These are phyloP conservation scores for Pseudopithomyces maydicus DNA, from an alignment of 2,329 filamentous ascomycete genomes.

Conservation along the genomic window DNA sequence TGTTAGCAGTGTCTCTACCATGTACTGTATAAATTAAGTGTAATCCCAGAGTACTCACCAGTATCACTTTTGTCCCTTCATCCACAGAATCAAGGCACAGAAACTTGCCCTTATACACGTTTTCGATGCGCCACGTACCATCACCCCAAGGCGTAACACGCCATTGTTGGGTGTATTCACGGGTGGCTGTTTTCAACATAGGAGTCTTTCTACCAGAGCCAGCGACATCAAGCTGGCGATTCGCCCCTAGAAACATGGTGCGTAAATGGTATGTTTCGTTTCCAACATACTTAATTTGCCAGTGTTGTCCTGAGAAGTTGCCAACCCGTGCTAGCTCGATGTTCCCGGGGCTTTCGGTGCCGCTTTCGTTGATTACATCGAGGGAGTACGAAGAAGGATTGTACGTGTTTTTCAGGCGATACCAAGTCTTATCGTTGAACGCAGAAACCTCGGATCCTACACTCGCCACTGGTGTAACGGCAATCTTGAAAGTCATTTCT, in stretches of 20 bases:
- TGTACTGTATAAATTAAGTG: not conserved
- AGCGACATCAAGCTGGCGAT: constrained; percentile 22
- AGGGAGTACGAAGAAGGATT: constrained; percentile 18
- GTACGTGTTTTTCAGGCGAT: constrained; percentile 27
- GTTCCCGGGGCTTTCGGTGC: constrained; percentile 14
- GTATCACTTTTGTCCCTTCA: not conserved
- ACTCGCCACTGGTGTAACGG: constrained; percentile 16
- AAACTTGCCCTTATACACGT: not conserved
- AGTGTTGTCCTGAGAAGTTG: constrained; percentile 29
- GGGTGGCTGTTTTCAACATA: not conserved
- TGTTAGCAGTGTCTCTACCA: no score
- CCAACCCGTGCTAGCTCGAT: constrained; percentile 21
- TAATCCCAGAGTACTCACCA: not conserved
- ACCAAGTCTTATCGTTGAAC: constrained; percentile 26
- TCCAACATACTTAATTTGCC: constrained; percentile 26
- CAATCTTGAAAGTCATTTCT: constrained; percentile 27
- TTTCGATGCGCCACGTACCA: not conserved
- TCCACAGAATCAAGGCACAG: not conserved
- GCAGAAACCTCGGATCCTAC: not conserved
- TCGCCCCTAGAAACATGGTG: constrained; percentile 25
- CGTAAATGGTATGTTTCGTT: constrained; percentile 23
- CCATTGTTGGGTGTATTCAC: not conserved
- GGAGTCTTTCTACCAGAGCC: constrained; percentile 11
- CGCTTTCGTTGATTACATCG: constrained; percentile 30
- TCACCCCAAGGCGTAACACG: not conserved